Base-by-base conservation (phyloP, 2,329 filamentous ascomycete genomes). In the Arthrobotrys musiformis region DNA sequence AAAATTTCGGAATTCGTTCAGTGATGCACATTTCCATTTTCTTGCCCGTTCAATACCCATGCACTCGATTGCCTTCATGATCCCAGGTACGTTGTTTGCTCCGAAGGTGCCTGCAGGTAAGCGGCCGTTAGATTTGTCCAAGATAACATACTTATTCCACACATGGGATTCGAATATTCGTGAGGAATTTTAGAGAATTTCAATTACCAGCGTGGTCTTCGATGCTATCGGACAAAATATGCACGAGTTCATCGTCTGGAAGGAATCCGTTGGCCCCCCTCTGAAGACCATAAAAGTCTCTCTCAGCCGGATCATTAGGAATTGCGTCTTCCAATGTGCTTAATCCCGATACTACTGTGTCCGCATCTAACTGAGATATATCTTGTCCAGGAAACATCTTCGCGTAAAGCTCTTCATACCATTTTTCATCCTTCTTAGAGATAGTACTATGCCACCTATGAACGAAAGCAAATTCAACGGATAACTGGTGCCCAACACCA, bases 381-480 rank as follows among this genome's bases (percentile, higher is more conserved):
- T 70, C 72, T 9, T 67, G 61, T 2, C 68, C 79, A 11, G 72
- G 87, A 79, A 93, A 89, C 0, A 92, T 83, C 46, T 88, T 84
- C 0, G 84, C 83, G 81, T 92, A 93, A 77, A 92, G 87, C 11
- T 90, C 86, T 80, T 93, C 87, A 26, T 44, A 69, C 92, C 93
- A 96, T 79, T 90, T 86, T 81, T 95, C 93, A 81, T 97, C 93
- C 79, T 88, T 89, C 72, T 89, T 88, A 40, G 87, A 88, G 80
- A 95, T 92, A 80, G 91, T 90, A 2, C 92, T 93, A 84, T 96
- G 93, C 92, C 93, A 96, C 79, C 93, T 88, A 83, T 97, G 96
- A 79, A 92, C 91, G 8, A 97, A 86, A 82, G 95, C 96, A 86
- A 97, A 97, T 84, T 97, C 93, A 2, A 91, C 92, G 0, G 92